Base-by-base conservation (phyloP, 2,329 filamentous ascomycete species). In the Fusarium sublunatum region DNA sequence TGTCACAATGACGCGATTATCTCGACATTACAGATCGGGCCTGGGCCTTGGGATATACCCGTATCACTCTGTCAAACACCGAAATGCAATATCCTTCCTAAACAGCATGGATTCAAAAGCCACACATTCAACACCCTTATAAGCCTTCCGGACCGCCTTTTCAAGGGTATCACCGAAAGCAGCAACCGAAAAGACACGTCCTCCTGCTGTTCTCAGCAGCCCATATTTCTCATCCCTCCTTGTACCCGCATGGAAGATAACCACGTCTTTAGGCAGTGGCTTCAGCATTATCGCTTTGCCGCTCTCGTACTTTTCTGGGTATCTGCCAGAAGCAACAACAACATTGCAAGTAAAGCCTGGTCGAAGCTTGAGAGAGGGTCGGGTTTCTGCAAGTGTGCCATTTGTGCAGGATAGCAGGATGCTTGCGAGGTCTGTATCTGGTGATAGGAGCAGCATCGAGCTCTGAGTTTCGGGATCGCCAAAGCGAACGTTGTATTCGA, bases 401-500 rank as follows among this genome's bases (percentile, higher is more conserved):
- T 89, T 83, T 7, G 90, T 86, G 75, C 91, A 96, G 41, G 92
- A 91, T 28, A 92, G 80, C 88, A 97, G 91, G 60, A 97, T 82
- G 73, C 91, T 86, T 0, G 92, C 92, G 34, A 97, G 83, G 76
- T 97, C 93, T 10, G 89, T 91, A 58, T 94, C 87, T 35, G 82
- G 76, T 34, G 84, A 88, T 69, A 97, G 82, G 15, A 97, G 81
- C 3, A 91, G 87, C 12, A 97, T 81, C 22, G 95, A 81, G 2
- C 89, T 93, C 77, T 96, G 92, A 0, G 91, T 93, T 76, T 96
- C 92, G 1, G 92, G 92, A 70, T 96, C 92, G 36, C 92, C 92
- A 72, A 95, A 95, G 48, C 92, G 86, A 32, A 94, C 92, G 70
- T 96, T 96, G 79, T 96, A 96, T 76, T 96, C 92, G 42, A 96